phyloP scores from a whole-genome alignment of 768 basidiomycete species.

The Phylloporus scabripes region DNA sequence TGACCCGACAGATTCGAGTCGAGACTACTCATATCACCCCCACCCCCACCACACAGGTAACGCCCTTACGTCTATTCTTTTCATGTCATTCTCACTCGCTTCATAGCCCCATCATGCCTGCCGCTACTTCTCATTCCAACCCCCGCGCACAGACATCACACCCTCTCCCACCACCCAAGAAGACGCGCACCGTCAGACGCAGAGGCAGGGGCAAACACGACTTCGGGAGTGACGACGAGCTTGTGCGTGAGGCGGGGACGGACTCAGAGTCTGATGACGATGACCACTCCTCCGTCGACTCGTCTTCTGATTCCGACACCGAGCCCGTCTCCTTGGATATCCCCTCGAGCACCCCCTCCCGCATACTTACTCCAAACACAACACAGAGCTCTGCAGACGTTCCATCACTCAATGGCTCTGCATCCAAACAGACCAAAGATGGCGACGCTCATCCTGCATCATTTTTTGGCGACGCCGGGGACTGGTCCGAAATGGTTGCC shows the following conservation, averaged over 20 bases:
- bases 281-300: conserved; percentile 53
- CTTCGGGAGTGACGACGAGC: conserved; percentile 72
- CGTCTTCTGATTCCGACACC: conserved; percentile 64
- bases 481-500: conserved; percentile 85
- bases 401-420: conserved; percentile 22
- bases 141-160: conserved; percentile 30
- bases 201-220: conserved; percentile 56
- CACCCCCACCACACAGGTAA: conserved; percentile 34
- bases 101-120: conserved; percentile 40
- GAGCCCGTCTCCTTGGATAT: conserved; percentile 66
- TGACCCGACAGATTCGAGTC: conserved; percentile 18
- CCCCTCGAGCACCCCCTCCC: conserved; percentile 43
- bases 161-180: conserved; percentile 29
- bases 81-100: conserved; percentile 16
- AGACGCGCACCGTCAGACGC: conserved; percentile 47
- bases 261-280: conserved; percentile 66
- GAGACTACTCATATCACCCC: conserved; percentile 10
- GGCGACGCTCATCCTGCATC: conserved; percentile 35
- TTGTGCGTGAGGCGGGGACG: conserved; percentile 63
- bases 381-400: conserved; percentile 54
- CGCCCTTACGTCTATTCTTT: conserved; percentile 19
- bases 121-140: conserved; percentile 34
- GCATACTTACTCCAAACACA: conserved; percentile 60
- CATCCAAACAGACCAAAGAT: conserved; percentile 21
- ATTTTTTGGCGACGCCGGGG: conserved; percentile 51